Percentiles rank a stretch among this genome's conserved stretches.
phyloP scores from a whole-genome alignment of 805 yeast species.

The Candida bentonensis region DNA sequence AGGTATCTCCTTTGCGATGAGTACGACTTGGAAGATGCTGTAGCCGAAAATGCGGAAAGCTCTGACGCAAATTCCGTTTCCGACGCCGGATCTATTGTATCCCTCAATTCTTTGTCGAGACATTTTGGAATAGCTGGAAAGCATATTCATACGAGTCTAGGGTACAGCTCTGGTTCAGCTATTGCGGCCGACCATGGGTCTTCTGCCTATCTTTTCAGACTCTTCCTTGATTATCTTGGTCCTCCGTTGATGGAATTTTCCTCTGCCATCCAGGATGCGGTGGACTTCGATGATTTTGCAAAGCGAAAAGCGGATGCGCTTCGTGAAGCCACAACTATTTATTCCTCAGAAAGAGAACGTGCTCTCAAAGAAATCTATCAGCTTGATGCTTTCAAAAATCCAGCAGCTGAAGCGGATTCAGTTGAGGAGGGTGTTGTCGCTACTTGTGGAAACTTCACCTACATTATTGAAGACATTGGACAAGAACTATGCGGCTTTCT shows the following conservation, averaged over 20 bases:
- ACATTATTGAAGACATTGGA: constrained; percentile 48
- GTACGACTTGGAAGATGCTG: constrained; percentile 3
- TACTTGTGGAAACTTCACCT: constrained; percentile 66
- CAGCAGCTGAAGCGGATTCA: constrained; percentile 30
- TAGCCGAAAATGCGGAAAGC: not conserved
- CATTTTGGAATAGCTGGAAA: not conserved
- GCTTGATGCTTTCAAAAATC: constrained; percentile 35
- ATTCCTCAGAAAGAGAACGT: constrained; percentile 38
- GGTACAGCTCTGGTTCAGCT: not conserved
- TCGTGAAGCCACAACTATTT: constrained; percentile 26
- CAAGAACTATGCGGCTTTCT: constrained; percentile 40
- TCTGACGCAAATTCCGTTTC: not conserved
- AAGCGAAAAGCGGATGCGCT: not conserved
- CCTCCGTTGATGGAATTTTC: constrained; percentile 38
- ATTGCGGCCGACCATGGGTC: not conserved
- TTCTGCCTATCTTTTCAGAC: constrained; percentile 37
- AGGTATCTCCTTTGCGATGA: constrained; percentile 32
- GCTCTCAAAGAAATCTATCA: constrained; percentile 47
- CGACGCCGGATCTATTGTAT: constrained; percentile 3
- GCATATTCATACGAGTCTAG: not conserved
- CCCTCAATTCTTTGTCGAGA: not conserved
- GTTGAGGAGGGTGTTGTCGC: constrained; percentile 69
- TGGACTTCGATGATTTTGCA: not conserved
- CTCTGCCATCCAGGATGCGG: not conserved
- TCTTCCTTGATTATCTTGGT: constrained; percentile 54